Evolutionary conservation across 352 stramenopile genomes (phyloP).

Genomic region (Phytophthora megakarya): DNA sequence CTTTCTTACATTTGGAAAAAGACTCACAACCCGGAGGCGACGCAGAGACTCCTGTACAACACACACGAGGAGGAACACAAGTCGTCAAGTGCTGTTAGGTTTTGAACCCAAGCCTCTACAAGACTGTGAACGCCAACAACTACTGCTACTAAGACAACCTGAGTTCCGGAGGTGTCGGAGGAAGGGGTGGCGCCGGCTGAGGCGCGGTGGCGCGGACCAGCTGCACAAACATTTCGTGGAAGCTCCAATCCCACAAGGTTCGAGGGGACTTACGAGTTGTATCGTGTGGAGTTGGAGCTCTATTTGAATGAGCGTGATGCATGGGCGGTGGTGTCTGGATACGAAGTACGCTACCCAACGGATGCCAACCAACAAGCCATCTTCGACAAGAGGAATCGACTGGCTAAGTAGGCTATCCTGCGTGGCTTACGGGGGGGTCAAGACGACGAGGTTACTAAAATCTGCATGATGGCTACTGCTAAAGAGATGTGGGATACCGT

Average conservation of each 20-base stretch:
- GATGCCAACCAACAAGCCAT: neutral
- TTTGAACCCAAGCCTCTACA: neutral
- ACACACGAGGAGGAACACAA: no score
- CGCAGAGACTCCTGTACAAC: no score
- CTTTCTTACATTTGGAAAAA: no score
- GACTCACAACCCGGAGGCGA: no score
- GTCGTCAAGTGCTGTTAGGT: neutral
- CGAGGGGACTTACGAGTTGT: conserved; percentile 12
- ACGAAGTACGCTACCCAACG: neutral
- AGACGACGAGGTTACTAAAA: neutral
- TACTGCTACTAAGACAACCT: no score
- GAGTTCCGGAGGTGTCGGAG: no score
- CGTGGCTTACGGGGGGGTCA: neutral
- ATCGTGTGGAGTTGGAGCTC: conserved; percentile 7
- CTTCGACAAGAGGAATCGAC: conserved; percentile 1
- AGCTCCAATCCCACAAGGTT: conserved; percentile 1
- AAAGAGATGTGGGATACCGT: neutral
- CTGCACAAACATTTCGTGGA: neutral
- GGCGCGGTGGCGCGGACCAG: neutral
- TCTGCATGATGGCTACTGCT: neutral
- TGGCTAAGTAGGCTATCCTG: neutral
- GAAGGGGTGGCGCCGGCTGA: neutral
- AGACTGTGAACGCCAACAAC: neutral
- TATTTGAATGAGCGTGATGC: conserved; percentile 9
- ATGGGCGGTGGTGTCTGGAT: neutral